Evolutionary conservation across 1,284 basidiomycete species (phyloP).

Genomic region (Cerioporus squamosus): DNA sequence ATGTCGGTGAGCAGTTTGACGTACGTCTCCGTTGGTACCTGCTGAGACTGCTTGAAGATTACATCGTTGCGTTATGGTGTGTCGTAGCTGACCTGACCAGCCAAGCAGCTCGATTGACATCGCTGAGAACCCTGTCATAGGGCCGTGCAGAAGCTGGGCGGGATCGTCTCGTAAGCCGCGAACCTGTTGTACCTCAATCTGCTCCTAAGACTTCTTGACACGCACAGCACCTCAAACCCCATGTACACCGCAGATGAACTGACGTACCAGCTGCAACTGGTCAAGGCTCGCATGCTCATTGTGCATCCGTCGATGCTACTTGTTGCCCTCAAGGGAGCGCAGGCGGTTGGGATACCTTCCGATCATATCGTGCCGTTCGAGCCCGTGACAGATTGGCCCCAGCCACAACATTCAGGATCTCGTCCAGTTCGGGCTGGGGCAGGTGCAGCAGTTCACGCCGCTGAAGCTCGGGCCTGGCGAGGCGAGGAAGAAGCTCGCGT

Average conservation of each 20-base stretch:
- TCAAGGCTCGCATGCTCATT: slow-evolving; percentile 58
- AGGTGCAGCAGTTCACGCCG: slow-evolving; percentile 49
- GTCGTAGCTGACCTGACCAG: too few species aligned
- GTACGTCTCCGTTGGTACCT: too few species aligned
- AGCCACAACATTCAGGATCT: slow-evolving; percentile 19
- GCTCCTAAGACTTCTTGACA: slow-evolving; percentile 1
- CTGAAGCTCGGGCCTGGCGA: slow-evolving; percentile 56
- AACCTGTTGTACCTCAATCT: not conserved
- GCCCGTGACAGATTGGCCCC: slow-evolving; percentile 10
- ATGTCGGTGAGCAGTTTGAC: too few species aligned
- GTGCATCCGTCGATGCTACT: slow-evolving; percentile 53
- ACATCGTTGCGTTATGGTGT: too few species aligned
- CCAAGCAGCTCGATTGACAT: too few species aligned
- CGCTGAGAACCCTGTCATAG: not conserved
- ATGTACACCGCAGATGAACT: too few species aligned
- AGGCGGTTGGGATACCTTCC: slow-evolving; percentile 48
- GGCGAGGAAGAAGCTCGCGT: slow-evolving; percentile 66
- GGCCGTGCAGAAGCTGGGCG: slow-evolving; percentile 74
- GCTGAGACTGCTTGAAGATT: too few species aligned
- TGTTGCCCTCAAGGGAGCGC: slow-evolving; percentile 53
- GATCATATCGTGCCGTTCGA: slow-evolving; percentile 59
- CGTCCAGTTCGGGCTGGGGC: slow-evolving; percentile 49
- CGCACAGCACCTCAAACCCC: slow-evolving; percentile 51
- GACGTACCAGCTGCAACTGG: slow-evolving; percentile 52
- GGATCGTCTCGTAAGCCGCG: slow-evolving; percentile 56